Evolutionary conservation across 2,329 filamentous ascomycete species (phyloP), one percentile per base, ranked within the genome.

Genomic region (Helotiales sp.): DNA sequence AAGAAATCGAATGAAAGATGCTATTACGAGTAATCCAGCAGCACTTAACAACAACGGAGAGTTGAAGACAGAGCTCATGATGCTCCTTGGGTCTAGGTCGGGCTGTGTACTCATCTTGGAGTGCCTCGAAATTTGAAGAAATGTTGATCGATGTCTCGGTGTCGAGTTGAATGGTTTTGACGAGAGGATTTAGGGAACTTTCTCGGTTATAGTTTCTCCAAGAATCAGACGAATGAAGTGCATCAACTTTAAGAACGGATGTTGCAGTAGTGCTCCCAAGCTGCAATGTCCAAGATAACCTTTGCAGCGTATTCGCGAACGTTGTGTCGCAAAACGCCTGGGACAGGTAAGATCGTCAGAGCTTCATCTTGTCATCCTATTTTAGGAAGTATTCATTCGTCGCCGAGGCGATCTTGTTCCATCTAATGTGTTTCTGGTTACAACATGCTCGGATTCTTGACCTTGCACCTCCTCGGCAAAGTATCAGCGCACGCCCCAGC

Each of bases 11-110:
- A 64, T 64, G 34, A 67, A 60, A 8, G 60, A 59, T 3, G 34
- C 20, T 5, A 64, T 6, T 2, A 63, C n/a, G 13, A 67, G 55
- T 2, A 67, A 43, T 28, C 54, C 54, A 32, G 65, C 55, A 47
- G 20, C 61, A 10, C 59, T 61, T 7, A 67, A 34, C 11, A 67
- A n/a, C 4, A 67, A 17, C 2, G 65, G 65, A 13, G 54, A 67
- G 1, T 47, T 26, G 10, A 60, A 28, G 5, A 26, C 34, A 32
- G 60, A 55, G 11, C 13, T 17, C 24, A 7, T 28, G 22, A 60
- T 7, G 11, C 26, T 32, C 6, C 2, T n/a, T 5, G 17, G 50
- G n/a, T n/a, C 13, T 15, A 52, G 2, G 17, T 28, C 61, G 2
- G 45, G 28, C 2, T 65, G 20, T 17, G 15, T 2, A 7, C 28